Evolutionary conservation across 202 grass and related monocot species (phyloP), one percentile per base, ranked within the genome.

Genomic region (Musa balbisiana): DNA sequence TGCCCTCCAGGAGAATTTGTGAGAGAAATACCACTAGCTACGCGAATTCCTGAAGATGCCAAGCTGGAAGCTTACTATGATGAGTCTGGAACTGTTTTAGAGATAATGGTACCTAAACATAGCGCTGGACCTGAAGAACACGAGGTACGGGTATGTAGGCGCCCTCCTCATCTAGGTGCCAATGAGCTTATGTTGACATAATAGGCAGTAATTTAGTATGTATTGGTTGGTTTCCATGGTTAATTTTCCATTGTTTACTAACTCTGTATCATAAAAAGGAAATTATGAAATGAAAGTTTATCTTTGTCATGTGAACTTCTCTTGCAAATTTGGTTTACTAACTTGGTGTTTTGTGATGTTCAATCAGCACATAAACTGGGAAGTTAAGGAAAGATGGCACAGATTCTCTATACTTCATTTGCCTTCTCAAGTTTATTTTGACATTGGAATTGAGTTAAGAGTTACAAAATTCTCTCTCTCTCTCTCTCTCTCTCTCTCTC

Each of bases 51-150:
- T 19, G 72, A 74, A 56, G 72, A 74, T 56, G 72, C 72, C 9
- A 74, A 74, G 72, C 10, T 74, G 53, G 72, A 74, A 17, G 72
- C 72, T 56, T 74, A 74, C 72, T 74, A 74, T 0, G 72, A 74
- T 54, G 72, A 74, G 53, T 26, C 72, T 10, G 72, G 72, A 13
- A 74, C 72, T 10, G 53, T 74, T 25, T 56, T 74, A 74, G 72
- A 74, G 72, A 74, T 74, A 22, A 74, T 74, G 72, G 53, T 74
- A 15, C 72, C 72, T 74, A 74, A 74, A 23, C 72, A 56, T 29
- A 54, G 72, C 11, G 72, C 53, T 10, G 72, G 72, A 19, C 72
- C 72, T 74, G 72, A 74, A 74, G 72, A 74, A 56, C 72, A 74
- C 56, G 72, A 74, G 22, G 72, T 74, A 17, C 72, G 33, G 17